phyloP scores from a whole-genome alignment of 2,329 filamentous ascomycete species.

The Penicillium sp. region DNA sequence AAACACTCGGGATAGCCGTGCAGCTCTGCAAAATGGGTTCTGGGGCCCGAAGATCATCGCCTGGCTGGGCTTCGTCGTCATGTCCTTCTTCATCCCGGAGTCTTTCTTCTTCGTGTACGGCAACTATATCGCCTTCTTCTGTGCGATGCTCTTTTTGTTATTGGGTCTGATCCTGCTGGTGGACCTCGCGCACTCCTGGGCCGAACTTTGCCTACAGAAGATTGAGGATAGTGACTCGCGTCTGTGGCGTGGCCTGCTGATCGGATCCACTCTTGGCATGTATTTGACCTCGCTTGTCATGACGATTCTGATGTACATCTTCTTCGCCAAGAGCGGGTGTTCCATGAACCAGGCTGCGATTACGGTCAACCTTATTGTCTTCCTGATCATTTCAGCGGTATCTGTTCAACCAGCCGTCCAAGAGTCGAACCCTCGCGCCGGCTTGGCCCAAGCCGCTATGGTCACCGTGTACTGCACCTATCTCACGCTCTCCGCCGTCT shows the following conservation, averaged over 20 bases:
- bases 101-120: constrained; percentile 94
- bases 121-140: constrained; percentile 85
- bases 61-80: constrained; percentile 83
- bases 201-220: constrained; percentile 90
- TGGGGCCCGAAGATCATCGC: constrained; percentile 95
- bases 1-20: constrained; percentile 83
- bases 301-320: constrained; percentile 96
- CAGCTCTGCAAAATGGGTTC: constrained; percentile 93
- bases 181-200: constrained; percentile 95
- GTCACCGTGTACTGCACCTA: constrained; percentile 98
- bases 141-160: constrained; percentile 90
- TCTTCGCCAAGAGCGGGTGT: constrained; percentile 81
- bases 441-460: constrained; percentile 95
- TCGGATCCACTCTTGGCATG: constrained; percentile 92
- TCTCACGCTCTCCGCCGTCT: constrained; percentile 95
- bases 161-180: constrained; percentile 90
- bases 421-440: constrained; percentile 88
- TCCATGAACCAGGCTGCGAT: constrained; percentile 97
- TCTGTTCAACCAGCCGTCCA: constrained; percentile 91
- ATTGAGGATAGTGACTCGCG: constrained; percentile 88
- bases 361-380: constrained; percentile 84
- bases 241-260: constrained; percentile 81
- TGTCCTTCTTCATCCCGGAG: constrained; percentile 96
- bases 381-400: constrained; percentile 77
- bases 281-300: constrained; percentile 87